A percentile compares a stretch with the other conserved stretches of the same genome.
Conservation (phyloP, 208 protist species). For the Lotmaria passim region DNA sequence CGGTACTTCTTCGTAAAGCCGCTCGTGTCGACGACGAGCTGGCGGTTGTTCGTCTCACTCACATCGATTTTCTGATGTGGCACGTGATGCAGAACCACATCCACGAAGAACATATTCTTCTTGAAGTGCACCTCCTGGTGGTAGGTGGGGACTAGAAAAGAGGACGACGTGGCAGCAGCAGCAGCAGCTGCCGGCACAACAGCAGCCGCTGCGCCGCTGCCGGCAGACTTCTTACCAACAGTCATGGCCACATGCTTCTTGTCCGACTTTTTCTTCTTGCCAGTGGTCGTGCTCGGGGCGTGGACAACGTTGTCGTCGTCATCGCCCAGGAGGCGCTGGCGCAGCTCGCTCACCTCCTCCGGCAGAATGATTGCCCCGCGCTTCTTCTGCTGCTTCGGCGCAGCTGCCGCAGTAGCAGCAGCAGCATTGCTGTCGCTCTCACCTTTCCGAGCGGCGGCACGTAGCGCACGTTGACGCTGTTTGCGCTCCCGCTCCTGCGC, state of each 20-base stretch:
- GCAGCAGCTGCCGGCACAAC: constrained; percentile 13
- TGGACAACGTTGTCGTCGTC: not conserved
- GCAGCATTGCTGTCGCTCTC: not conserved
- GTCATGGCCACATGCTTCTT: constrained; percentile 18
- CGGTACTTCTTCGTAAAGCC: constrained; percentile 84
- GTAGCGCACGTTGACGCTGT: constrained; percentile 36
- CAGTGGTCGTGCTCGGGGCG: not conserved
- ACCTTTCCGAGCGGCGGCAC: constrained; percentile 26
- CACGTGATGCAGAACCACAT: constrained; percentile 85
- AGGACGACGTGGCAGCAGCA: constrained; percentile 18
- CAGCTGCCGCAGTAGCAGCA: not conserved
- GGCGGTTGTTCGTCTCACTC: constrained; percentile 50
- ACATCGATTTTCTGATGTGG: constrained; percentile 76
- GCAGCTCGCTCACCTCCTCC: constrained; percentile 68
- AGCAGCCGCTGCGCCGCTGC: not conserved
- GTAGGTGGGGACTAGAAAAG: constrained; percentile 53
- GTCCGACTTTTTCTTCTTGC: constrained; percentile 9
- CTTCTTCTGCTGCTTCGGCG: constrained; percentile 41
- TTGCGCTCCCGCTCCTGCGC: constrained; percentile 50
- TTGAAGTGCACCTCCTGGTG: constrained; percentile 86
- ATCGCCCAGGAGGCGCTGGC: constrained; percentile 41
- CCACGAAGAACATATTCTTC: constrained; percentile 71
- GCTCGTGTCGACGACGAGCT: constrained; percentile 78
- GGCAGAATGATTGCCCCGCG: constrained; percentile 79
- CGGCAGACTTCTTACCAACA: constrained; percentile 4